A percentile compares a stretch with the other conserved stretches of the same genome.
These are phyloP conservation scores for Peronospora farinosa DNA, from an alignment of 352 stramenopile genomes.

Conservation along the genomic window DNA sequence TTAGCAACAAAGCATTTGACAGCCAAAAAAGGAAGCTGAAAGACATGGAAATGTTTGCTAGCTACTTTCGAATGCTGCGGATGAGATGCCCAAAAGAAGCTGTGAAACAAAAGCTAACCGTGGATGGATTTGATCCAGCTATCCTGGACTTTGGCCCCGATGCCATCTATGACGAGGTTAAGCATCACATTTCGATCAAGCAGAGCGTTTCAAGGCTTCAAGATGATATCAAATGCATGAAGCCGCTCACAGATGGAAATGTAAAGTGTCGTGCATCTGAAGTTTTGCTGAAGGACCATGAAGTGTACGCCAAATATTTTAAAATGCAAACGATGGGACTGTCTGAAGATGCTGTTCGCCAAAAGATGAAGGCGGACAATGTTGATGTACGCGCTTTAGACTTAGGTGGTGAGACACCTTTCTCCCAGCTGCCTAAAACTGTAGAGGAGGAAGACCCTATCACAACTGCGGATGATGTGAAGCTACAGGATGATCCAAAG, in stretches of 20 bases:
- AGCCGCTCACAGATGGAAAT: constrained; percentile 14
- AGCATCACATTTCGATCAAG: constrained; percentile 36
- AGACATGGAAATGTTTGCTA: constrained; percentile 60
- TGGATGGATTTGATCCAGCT: constrained; percentile 81
- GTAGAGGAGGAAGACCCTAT: constrained; percentile 2
- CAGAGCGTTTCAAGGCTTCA: constrained; percentile 34
- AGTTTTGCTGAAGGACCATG: constrained; percentile 46
- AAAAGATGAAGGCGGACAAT: constrained; percentile 77
- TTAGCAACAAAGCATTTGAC: background rate
- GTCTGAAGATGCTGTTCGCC: constrained; percentile 71
- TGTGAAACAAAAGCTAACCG: constrained; percentile 87
- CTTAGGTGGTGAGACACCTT: constrained; percentile 20
- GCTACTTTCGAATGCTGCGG: constrained; percentile 93
- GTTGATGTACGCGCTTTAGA: constrained; percentile 39
- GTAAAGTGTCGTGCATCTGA: background rate
- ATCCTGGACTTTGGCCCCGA: constrained; percentile 59
- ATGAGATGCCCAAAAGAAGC: constrained; percentile 86
- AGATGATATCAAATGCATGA: constrained; percentile 60
- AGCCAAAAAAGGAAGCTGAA: constrained; percentile 33
- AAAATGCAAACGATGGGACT: constrained; percentile 92
- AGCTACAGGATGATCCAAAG: constrained; percentile 54
- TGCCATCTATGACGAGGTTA: constrained; percentile 57
- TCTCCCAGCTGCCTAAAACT: constrained; percentile 11
- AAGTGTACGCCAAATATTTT: constrained; percentile 87
- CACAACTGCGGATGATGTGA: constrained; percentile 8